Evolutionary conservation across 129 eudicot genomes (phyloP), one percentile per base, ranked within the genome.

Genomic region (Logfia minima): DNA sequence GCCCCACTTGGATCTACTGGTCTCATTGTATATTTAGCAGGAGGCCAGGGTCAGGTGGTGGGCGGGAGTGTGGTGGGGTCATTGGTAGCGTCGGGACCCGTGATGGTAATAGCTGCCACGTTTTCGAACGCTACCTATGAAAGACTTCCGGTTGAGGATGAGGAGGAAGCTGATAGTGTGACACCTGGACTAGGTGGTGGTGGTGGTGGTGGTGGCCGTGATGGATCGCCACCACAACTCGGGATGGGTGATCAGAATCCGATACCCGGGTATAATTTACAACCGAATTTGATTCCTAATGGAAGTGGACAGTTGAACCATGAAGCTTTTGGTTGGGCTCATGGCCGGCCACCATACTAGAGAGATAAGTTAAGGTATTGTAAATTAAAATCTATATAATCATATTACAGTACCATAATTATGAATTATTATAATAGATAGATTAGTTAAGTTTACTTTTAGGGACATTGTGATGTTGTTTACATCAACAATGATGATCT

Each of bases 321-420:
- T 87, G 88, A 87, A 78, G 86, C 86, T 52, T 84, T 81, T 82
- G 88, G 82, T 60, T 87, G 91, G 91, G 75, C 86, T 70, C 86
- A 82, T 75, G 88, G 86, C 45, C 81, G 91, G 63, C 84, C 86
- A 51, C 86, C 91, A 24, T 87, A 81, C 78, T 87, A 87, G 80
- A 75, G 59, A 23, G 35, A 4, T 43, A 52, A 72, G 73, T 10
- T 45, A 65, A 72, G 73, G 75, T 74, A 80, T 60, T 68, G 28
- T 23, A 52, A 80, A 2, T 7, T 58, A 7, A 58, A 58, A 58
- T 2, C 10, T 58, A n/a, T n/a, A 58, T 58, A 22, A 58, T 21
- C 4, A 58, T n/a, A 19, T 58, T 48, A 14, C n/a, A 48, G n/a
- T 48, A 48, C 6, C n/a, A 48, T 13, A 14, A 48, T 48, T 0